phyloP scores from a whole-genome alignment of 768 basidiomycete species.

The Boletus coccyginus region DNA sequence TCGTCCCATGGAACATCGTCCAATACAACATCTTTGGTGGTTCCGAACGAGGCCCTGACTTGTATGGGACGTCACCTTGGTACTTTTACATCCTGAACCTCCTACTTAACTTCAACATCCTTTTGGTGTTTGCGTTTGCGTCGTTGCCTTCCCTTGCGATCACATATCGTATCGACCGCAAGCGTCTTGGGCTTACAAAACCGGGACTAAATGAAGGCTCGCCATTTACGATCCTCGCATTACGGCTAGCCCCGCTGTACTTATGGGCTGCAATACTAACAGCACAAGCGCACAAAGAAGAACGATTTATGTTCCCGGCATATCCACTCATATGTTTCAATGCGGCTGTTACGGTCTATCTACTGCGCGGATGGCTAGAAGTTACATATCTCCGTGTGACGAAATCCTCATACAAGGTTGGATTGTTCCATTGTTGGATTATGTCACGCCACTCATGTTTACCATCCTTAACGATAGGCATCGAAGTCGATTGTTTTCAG shows the following conservation, averaged over 20 bases:
- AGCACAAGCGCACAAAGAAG: constrained; percentile 91
- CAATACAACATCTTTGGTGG: constrained; percentile 90
- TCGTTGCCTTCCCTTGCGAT: constrained; percentile 77
- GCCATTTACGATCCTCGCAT: constrained; percentile 70
- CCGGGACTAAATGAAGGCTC: constrained; percentile 63
- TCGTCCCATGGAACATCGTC: constrained; percentile 93
- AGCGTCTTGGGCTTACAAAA: constrained; percentile 61
- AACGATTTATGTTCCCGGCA: constrained; percentile 96
- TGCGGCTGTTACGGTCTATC: constrained; percentile 83
- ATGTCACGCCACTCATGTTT: background rate
- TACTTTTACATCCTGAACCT: constrained; percentile 87
- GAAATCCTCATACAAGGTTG: constrained; percentile 80
- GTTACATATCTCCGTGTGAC: constrained; percentile 68
- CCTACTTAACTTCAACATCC: constrained; percentile 89
- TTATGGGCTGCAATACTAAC: constrained; percentile 84
- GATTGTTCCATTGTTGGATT: constrained; percentile 20
- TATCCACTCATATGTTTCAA: constrained; percentile 94
- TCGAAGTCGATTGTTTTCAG: constrained; percentile 75
- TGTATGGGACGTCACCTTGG: constrained; percentile 91
- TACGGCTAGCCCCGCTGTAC: constrained; percentile 87
- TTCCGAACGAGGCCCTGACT: constrained; percentile 74
- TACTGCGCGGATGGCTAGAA: constrained; percentile 87
- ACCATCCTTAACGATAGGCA: constrained; percentile 47
- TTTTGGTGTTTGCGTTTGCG: constrained; percentile 74
- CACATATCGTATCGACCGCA: constrained; percentile 72